Base-by-base conservation (phyloP, 2,329 filamentous ascomycete genomes). In the Fusarium sp. region DNA sequence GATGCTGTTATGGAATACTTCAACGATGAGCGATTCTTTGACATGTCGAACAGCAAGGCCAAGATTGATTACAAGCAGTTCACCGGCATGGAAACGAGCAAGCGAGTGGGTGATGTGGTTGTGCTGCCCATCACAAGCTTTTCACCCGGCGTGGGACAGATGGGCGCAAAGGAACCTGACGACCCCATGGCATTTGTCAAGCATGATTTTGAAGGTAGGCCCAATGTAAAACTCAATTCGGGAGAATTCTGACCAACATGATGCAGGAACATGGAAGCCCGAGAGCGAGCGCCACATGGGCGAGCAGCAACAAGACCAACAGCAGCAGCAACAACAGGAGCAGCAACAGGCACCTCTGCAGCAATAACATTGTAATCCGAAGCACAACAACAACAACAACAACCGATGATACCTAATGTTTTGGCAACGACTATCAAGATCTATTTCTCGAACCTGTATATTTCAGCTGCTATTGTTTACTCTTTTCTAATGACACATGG, bases 181-280 rank as follows among this genome's bases (percentile, higher is more conserved):
- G 90, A 98, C 73, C 92, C 93, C 1, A 94, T 97, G 92, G 95
- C 95, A 2, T 98, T 96, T 80, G 95, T 99, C 59, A 93, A 95
- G 78, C 95, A 99, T 78, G 88, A 93, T 51, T 99, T 99, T 75
- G 92, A 96, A 81, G 95, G 94, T 96, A 79, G 66, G 83, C 4
- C 25, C 4, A 27, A 19, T 11, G 8, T 41, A 9, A 6, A 29
- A 8, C 4, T 44, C 2, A 14, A 14, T 10, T 37, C 2, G 21
- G 8, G 5, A 8, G 32, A 15, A 19, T 46, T 27, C 38, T 63
- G 35, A 61, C 37, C 35, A 32, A 59, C 9, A 17, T 9, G 7
- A 21, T 5, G 5, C 69, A 92, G 89, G 89, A 44, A 88, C 88
- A 4, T 92, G 89, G 89, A 92, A 92, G 73, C 88, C 89, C 21